Evolutionary conservation across 2,329 filamentous ascomycete species (phyloP), one percentile per base, ranked within the genome.

Genomic region (Colletotrichum musae): DNA sequence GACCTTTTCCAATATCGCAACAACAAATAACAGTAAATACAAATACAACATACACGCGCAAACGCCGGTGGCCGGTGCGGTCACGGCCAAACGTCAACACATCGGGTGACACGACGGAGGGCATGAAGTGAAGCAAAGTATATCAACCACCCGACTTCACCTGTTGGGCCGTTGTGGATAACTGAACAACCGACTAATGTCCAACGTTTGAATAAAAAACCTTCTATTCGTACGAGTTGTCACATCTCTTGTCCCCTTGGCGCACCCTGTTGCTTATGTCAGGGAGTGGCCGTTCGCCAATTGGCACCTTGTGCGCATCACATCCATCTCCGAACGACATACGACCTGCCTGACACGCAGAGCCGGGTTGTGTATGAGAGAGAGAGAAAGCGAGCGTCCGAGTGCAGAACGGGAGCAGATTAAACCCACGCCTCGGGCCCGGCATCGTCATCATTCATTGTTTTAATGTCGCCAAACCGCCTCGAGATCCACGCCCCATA

Each of bases 381-480:
- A 36, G 10, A 36, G 32, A 36, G 32, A 24, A 24, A 36, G 32
- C 26, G 41, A 50, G 47, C 47, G 50, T 32, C 26, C 13, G 50
- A 52, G 50, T 52, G 50, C 45, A 18, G n/a, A 24, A 24, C 21
- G 21, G 21, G 45, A 18, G 18, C 45, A n/a, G 59, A 62, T 62
- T 62, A 53, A 45, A 62, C 18, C 48, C 59, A 53, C 59, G 59
- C 59, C 59, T 26, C 26, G 32, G 6, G 32, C 18, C 18, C 45
- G 15, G 36, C 50, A 54, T 62, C 59, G 39, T 62, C 59, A 24
- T 62, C 59, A 53, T 53, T 24, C 50, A 62, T 54, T 45, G 48
- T 32, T 6, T 62, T 62, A 62, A 62, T 62, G 59, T 62, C 58
- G 58, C 58, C 58, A 62, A 62, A 62, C 50, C 18, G 24, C 59